phyloP scores from a whole-genome alignment of 345 rosid genomes.

The Hibiscus tridactylites region DNA sequence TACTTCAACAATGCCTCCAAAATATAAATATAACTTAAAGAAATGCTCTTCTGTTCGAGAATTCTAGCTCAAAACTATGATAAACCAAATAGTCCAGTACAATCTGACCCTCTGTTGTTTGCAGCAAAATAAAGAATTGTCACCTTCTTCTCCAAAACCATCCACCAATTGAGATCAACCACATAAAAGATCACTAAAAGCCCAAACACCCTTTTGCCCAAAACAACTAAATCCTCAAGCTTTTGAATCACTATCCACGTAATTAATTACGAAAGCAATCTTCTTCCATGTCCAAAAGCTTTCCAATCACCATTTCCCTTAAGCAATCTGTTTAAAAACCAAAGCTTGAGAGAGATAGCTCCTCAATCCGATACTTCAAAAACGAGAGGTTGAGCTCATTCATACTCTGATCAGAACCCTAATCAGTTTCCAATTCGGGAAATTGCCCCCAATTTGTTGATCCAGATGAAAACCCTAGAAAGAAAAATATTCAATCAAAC shows the following conservation, averaged over 20 bases:
- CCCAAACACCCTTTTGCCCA: constrained; percentile 11
- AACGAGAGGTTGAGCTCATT: constrained; percentile 13
- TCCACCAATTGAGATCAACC: constrained; percentile 21
- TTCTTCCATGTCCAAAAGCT: constrained; percentile 35
- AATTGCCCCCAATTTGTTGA: constrained; percentile 21
- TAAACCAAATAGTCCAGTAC: constrained; percentile 20
- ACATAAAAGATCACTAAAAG: constrained; percentile 7
- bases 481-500: constrained; percentile 5
- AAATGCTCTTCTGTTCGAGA: constrained; percentile 8
- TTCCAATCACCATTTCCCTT: not conserved
- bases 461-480: constrained; percentile 30
- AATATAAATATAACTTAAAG: constrained; percentile 7
- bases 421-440: constrained; percentile 16
- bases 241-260: constrained; percentile 10
- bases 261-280: constrained; percentile 27
- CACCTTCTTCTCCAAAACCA: constrained; percentile 29
- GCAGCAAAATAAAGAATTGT: constrained; percentile 22
- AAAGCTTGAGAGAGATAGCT: constrained; percentile 8
- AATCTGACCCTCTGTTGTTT: constrained; percentile 20
- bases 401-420: constrained; percentile 20
- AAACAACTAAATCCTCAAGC: constrained; percentile 8
- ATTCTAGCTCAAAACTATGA: constrained; percentile 19
- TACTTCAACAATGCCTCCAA: constrained; percentile 12
- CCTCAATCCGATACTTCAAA: constrained; percentile 13
- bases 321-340: constrained; percentile 20